Conservation (phyloP, 1,139 yeast genomes). For the Groenewaldozyma auringiensis region DNA sequence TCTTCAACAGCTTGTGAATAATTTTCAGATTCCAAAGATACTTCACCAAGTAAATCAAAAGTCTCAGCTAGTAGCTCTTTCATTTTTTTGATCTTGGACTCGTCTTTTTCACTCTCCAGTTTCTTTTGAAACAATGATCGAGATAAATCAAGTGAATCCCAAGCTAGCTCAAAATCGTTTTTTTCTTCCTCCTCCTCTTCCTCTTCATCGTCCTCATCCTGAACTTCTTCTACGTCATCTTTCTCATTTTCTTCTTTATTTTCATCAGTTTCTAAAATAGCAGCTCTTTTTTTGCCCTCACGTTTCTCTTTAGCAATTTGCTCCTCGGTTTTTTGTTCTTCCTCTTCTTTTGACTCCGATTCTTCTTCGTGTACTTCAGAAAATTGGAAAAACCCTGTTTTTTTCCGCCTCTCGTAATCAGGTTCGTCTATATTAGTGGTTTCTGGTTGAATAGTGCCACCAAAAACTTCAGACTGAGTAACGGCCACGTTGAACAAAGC, state of each 20-base stretch:
- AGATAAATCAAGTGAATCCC: slow-evolving; percentile 77
- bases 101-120: slow-evolving; percentile 28
- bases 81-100: slow-evolving; percentile 26
- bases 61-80: slow-evolving; percentile 61
- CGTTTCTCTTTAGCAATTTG: slow-evolving; percentile 24
- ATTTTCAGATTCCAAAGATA: slow-evolving; percentile 75
- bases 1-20: slow-evolving; percentile 70
- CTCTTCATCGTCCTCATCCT: slow-evolving; percentile 32
- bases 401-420: slow-evolving; percentile 13
- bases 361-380: slow-evolving; percentile 42
- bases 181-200: slow-evolving; percentile 38
- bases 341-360: slow-evolving; percentile 38
- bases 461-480: slow-evolving; percentile 69
- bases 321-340: slow-evolving; percentile 32
- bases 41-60: slow-evolving; percentile 79
- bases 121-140: slow-evolving; percentile 53
- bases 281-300: background rate
- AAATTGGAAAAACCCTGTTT: slow-evolving; percentile 44
- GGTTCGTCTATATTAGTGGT: slow-evolving; percentile 23
- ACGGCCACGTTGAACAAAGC: slow-evolving; percentile 76
- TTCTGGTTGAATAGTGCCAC: slow-evolving; percentile 36
- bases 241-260: slow-evolving; percentile 19
- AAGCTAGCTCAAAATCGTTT: slow-evolving; percentile 75
- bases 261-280: slow-evolving; percentile 12
- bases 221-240: slow-evolving; percentile 31